These are phyloP conservation scores for Cystobasidiaceae sp. DNA, from an alignment of 1,284 basidiomycete genomes.

Conservation along the genomic window DNA sequence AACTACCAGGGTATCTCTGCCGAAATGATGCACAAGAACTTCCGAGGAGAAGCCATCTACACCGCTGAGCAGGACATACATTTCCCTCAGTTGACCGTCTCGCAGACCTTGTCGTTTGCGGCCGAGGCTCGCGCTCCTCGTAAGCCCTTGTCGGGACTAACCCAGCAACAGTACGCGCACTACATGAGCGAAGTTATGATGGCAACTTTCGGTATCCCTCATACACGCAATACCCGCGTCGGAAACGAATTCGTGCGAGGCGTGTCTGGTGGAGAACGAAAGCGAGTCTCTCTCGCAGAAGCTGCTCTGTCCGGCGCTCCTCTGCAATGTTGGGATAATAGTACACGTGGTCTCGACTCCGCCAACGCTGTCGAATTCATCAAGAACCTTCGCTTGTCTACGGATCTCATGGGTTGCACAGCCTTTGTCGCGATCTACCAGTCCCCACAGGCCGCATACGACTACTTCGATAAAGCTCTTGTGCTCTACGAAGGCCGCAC, in stretches of 20 bases:
- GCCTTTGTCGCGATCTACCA: slow-evolving; percentile 52
- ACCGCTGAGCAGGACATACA: slow-evolving; percentile 74
- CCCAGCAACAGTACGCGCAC: slow-evolving; percentile 29
- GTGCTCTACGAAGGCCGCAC: slow-evolving; percentile 72
- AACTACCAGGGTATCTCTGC: slow-evolving; percentile 53
- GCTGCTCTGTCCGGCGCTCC: slow-evolving; percentile 30
- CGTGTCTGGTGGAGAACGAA: slow-evolving; percentile 54
- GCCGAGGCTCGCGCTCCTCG: slow-evolving; percentile 32
- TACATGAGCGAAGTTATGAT: slow-evolving; percentile 37
- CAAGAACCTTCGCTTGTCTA: slow-evolving; percentile 67
- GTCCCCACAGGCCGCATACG: slow-evolving; percentile 57
- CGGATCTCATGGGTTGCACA: slow-evolving; percentile 56
- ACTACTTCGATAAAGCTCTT: slow-evolving; percentile 58
- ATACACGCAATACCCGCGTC: slow-evolving; percentile 56
- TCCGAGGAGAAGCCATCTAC: slow-evolving; percentile 39
- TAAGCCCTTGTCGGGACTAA: slow-evolving; percentile 28
- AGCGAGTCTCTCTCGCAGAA: slow-evolving; percentile 57
- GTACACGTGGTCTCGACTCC: slow-evolving; percentile 57
- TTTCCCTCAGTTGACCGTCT: slow-evolving; percentile 55
- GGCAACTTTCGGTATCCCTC: slow-evolving; percentile 45
- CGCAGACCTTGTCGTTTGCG: slow-evolving; percentile 55
- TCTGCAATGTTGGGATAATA: slow-evolving; percentile 53
- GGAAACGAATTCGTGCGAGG: slow-evolving; percentile 57
- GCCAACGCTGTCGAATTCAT: slow-evolving; percentile 76
- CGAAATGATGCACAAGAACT: slow-evolving; percentile 29